Evolutionary conservation across 139 green algal genomes (phyloP).

Genomic region (Coelastrella sp.): DNA sequence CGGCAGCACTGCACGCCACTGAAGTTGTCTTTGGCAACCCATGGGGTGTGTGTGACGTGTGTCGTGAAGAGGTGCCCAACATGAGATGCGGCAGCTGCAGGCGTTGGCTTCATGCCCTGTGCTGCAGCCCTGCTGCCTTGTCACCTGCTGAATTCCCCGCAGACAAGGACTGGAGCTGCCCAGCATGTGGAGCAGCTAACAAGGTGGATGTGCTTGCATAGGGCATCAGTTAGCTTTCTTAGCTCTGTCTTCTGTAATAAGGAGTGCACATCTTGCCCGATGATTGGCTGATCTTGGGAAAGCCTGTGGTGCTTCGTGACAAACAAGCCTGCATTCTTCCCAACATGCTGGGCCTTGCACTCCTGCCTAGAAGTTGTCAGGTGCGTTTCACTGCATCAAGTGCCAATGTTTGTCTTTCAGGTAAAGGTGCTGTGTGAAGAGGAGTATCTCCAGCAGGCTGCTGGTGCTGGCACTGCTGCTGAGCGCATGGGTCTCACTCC

Average conservation of each 20-base stretch:
- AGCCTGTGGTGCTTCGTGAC: too few species aligned
- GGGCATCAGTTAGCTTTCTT: too few species aligned
- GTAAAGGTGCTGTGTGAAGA: not conserved
- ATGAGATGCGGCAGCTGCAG: conserved; percentile 50
- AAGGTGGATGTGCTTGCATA: not conserved
- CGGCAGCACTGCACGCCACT: not conserved
- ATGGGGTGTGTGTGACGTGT: conserved; percentile 39
- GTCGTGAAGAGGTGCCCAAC: conserved; percentile 29
- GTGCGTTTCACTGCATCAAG: not conserved
- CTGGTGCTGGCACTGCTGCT: conserved; percentile 10
- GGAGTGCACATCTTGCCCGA: too few species aligned
- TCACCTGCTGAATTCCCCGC: conserved; percentile 42
- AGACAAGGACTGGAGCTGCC: conserved; percentile 56
- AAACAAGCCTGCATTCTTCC: not conserved
- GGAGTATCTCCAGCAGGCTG: not conserved
- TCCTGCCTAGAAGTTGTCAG: not conserved
- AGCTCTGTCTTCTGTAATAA: too few species aligned
- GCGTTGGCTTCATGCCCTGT: conserved; percentile 71
- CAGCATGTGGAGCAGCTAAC: conserved; percentile 53
- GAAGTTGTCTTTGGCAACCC: not conserved
- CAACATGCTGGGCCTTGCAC: not conserved
- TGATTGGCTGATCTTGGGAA: too few species aligned
- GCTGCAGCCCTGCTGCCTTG: conserved; percentile 62
- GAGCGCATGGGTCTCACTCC: conserved; percentile 79
- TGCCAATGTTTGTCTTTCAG: conserved; percentile 19